Percentiles rank a stretch among this genome's conserved stretches.
These are phyloP conservation scores for Allium cepa DNA, from an alignment of 106 monocot species.

Conservation along the genomic window DNA sequence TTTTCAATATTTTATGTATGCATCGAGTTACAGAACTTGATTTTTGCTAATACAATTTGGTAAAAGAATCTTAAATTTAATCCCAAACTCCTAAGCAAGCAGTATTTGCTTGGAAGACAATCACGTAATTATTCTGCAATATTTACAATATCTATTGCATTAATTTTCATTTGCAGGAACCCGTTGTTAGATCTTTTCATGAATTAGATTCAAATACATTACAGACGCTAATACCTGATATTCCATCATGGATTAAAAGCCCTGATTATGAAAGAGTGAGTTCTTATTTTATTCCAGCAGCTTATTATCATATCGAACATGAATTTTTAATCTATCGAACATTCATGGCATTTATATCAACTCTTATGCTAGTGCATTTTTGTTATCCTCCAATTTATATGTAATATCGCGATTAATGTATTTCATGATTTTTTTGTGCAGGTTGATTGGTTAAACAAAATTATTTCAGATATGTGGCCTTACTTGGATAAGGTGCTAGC, in stretches of 20 bases:
- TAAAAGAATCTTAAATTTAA: too few relatives aligned
- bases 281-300: background rate
- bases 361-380: too few relatives aligned
- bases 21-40: too few relatives aligned
- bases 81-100: too few relatives aligned
- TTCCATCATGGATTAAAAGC: slow-evolving; percentile 74
- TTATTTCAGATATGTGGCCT: slow-evolving; percentile 69
- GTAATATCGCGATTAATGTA: background rate
- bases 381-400: too few relatives aligned
- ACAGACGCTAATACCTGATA: slow-evolving; percentile 40
- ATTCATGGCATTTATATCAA: too few relatives aligned
- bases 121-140: too few relatives aligned
- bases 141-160: background rate
- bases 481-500: slow-evolving; percentile 65
- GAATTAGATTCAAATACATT: slow-evolving; percentile 56
- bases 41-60: too few relatives aligned
- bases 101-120: too few relatives aligned
- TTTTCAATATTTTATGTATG: background rate
- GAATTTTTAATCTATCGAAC: too few relatives aligned
- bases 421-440: slow-evolving; percentile 27
- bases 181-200: slow-evolving; percentile 34
- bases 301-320: too few relatives aligned
- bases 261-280: slow-evolving; percentile 80
- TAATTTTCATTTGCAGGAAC: slow-evolving; percentile 42
- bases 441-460: slow-evolving; percentile 87